These are phyloP conservation scores for Acorus gramineus DNA, from an alignment of 106 monocot genomes.

Conservation along the genomic window DNA sequence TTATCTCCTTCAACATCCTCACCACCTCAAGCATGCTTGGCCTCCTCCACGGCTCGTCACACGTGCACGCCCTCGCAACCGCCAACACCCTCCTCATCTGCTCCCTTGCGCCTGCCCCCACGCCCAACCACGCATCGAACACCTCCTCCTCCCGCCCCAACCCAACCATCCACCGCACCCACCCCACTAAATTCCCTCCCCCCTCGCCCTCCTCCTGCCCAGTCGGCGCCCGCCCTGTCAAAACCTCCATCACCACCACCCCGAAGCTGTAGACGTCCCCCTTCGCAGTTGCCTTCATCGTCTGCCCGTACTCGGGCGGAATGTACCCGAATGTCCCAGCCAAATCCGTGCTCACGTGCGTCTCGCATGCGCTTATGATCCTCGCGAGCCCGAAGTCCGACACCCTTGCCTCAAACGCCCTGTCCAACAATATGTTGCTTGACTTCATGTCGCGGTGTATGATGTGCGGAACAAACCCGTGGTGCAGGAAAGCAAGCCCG, in stretches of 20 bases:
- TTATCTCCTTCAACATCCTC: slow-evolving; percentile 50
- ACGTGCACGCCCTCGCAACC: slow-evolving; percentile 59
- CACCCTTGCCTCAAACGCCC: slow-evolving; percentile 67
- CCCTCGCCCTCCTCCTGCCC: slow-evolving; percentile 70
- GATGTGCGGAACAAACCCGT: slow-evolving; percentile 85
- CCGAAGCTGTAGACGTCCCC: slow-evolving; percentile 97
- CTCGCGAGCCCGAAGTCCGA: slow-evolving; percentile 85
- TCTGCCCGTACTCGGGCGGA: slow-evolving; percentile 79
- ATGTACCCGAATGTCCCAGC: slow-evolving; percentile 90
- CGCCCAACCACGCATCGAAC: slow-evolving; percentile 38
- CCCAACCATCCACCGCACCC: slow-evolving; percentile 65
- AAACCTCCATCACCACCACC: slow-evolving; percentile 72
- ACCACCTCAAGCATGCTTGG: slow-evolving; percentile 87
- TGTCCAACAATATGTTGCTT: slow-evolving; percentile 80
- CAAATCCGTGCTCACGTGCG: slow-evolving; percentile 81
- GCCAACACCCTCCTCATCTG: slow-evolving; percentile 62
- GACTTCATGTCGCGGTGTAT: slow-evolving; percentile 96
- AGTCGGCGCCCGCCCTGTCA: slow-evolving; percentile 64
- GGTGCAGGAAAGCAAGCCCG: slow-evolving; percentile 80
- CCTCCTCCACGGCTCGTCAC: slow-evolving; percentile 75
- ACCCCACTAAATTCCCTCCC: slow-evolving; percentile 66
- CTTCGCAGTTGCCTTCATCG: slow-evolving; percentile 66
- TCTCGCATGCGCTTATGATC: slow-evolving; percentile 78
- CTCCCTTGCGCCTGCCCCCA: slow-evolving; percentile 23
- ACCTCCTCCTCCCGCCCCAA: slow-evolving; percentile 39